Conservation (phyloP, 805 yeast genomes). For the Yamadazyma takamatsuzukensis region DNA sequence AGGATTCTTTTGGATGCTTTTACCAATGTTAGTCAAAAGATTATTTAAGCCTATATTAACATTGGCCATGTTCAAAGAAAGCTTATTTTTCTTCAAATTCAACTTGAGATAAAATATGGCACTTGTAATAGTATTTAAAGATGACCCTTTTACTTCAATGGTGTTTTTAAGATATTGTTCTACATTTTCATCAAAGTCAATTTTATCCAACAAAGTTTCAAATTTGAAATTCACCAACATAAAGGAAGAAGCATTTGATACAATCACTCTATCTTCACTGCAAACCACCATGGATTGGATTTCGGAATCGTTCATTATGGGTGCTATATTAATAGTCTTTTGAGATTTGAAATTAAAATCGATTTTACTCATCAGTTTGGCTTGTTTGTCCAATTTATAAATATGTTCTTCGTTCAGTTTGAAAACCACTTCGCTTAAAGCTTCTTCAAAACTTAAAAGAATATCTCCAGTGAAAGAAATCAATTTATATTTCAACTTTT, state of each 20-base stretch:
- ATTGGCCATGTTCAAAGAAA: constrained; percentile 42
- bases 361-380: constrained; percentile 6
- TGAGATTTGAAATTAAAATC: constrained; percentile 5
- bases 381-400: constrained; percentile 5
- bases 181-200: constrained; percentile 15
- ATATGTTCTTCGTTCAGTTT: constrained; percentile 7
- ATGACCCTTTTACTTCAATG: constrained; percentile 39
- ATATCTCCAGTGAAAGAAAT: constrained; percentile 17
- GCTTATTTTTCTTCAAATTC: constrained; percentile 40
- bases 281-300: constrained; percentile 33
- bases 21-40: constrained; percentile 67
- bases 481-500: constrained; percentile 17
- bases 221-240: constrained; percentile 44
- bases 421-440: not conserved
- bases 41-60: constrained; percentile 65
- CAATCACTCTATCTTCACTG: constrained; percentile 44
- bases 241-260: constrained; percentile 37
- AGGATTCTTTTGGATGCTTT: constrained; percentile 35
- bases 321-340: constrained; percentile 1
- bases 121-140: constrained; percentile 38
- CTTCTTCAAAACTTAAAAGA: constrained; percentile 2
- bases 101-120: constrained; percentile 40
- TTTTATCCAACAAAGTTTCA: constrained; percentile 35
- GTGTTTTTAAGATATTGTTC: constrained; percentile 17
- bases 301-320: constrained; percentile 1